These are phyloP conservation scores for Pelargonium myrrhifolium DNA, from an alignment of 441 rosid genomes.

Conservation along the genomic window DNA sequence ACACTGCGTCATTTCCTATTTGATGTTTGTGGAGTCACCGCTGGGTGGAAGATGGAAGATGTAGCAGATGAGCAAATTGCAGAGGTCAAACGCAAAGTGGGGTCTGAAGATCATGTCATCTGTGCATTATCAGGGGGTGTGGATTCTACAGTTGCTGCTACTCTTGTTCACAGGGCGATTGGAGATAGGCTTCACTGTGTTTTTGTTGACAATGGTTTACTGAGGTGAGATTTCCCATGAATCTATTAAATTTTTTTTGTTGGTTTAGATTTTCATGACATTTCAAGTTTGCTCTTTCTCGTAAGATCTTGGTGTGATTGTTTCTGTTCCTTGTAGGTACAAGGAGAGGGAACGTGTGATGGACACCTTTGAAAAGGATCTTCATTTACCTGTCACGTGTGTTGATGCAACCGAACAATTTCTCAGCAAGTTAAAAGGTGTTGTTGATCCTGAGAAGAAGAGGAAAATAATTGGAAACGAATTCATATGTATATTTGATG, in stretches of 20 bases:
- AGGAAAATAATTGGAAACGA: constrained; percentile 91
- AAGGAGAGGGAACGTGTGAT: constrained; percentile 86
- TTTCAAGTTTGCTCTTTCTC: no score
- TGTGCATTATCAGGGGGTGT: constrained; percentile 89
- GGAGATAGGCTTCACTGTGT: constrained; percentile 85
- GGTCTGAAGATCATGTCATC: constrained; percentile 70
- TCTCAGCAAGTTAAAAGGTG: constrained; percentile 73
- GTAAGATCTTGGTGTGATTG: neutral
- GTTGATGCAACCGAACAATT: constrained; percentile 70
- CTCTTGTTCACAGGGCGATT: constrained; percentile 90
- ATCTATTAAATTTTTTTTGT: no score
- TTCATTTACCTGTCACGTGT: constrained; percentile 77
- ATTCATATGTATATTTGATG: constrained; percentile 68
- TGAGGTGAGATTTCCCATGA: no score
- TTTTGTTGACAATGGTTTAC: constrained; percentile 81
- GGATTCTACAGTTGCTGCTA: constrained; percentile 90
- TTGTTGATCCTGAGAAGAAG: constrained; percentile 80
- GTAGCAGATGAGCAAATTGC: constrained; percentile 75
- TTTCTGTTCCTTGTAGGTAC: constrained; percentile 37
- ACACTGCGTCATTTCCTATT: constrained; percentile 61
- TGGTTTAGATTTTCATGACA: neutral
- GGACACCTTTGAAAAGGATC: constrained; percentile 77
- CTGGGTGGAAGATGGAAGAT: constrained; percentile 87
- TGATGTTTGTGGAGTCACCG: constrained; percentile 58
- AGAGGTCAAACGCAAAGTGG: constrained; percentile 51